Base-by-base conservation (phyloP, 2,329 filamentous ascomycete species). In the Fusarium subglutinans region DNA sequence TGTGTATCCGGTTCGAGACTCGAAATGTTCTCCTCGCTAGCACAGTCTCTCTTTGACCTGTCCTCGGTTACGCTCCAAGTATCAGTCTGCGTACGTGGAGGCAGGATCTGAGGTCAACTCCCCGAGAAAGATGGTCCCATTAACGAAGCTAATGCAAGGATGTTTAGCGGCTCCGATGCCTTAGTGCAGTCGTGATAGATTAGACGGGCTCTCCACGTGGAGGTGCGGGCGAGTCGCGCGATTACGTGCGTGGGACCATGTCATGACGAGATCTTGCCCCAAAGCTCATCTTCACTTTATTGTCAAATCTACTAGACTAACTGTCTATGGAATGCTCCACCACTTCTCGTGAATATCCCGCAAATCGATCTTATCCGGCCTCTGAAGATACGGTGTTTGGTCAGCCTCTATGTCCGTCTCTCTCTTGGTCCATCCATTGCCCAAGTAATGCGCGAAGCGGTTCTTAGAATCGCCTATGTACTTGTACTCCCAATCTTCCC, bases 331-430 rank as follows among this genome's bases (percentile, higher is more conserved):
- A 41, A 82, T 72, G 33, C 86, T 85, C 86, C 88, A 93, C 92
- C 92, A 94, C 24, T 86, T 86, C 84, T 94, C 92, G 79, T 94
- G 89, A 58, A 92, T 79, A 50, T 89, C 86, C 72, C 86, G 85
- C 69, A 94, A 80, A 78, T 93, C 89, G 45, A 91, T 84, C 40
- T 88, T 84, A 41, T 85, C 85, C 0, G 88, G 88, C 37, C 86
- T 75, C 72, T 83, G 87, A 63, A 94, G 79, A 84, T 94, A 93
- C 15, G 87, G 83, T 17, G 90, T 92, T 78, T 93, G 83, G 75
- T 93, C 91, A 8, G 84, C 83, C n/a, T 83, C 83, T 11, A 84
- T 82, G 41, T 89, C 86, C 26, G 83, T 73, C 80, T 94, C 92
- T 70, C 87, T 87, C 61, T 76, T 83, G 6, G 91, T 93, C 82